Conservation (phyloP, 2,329 filamentous ascomycete species). For the Cladosporium colombiae region DNA sequence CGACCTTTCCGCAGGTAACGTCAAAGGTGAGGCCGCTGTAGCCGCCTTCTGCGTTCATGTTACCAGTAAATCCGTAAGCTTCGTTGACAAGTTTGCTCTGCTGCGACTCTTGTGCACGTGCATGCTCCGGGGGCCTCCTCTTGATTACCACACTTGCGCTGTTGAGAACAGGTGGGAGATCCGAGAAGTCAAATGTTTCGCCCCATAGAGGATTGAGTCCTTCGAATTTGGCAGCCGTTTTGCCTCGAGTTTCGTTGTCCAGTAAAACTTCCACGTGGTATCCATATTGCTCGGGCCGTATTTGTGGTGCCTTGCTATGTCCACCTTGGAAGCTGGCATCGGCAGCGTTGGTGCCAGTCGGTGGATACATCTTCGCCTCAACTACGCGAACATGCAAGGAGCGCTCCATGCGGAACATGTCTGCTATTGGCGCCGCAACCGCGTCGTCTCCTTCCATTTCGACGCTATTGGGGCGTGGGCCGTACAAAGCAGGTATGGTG, state of each 20-base stretch:
- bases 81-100: constrained; percentile 45
- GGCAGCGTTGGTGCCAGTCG: constrained; percentile 26
- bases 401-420: constrained; percentile 67
- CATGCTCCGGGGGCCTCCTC: constrained; percentile 48
- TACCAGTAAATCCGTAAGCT: constrained; percentile 35
- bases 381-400: constrained; percentile 61
- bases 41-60: constrained; percentile 41
- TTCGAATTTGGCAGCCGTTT: constrained; percentile 70
- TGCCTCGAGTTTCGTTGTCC: constrained; percentile 75
- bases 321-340: constrained; percentile 30
- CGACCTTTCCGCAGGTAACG: constrained; percentile 68
- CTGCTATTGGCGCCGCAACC: constrained; percentile 36
- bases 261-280: constrained; percentile 79
- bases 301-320: constrained; percentile 21
- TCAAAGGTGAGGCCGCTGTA: constrained; percentile 51
- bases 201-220: constrained; percentile 79
- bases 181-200: constrained; percentile 75
- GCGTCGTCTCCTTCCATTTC: constrained; percentile 25
- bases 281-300: constrained; percentile 53
- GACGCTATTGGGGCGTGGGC: constrained; percentile 42
- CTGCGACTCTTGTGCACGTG: constrained; percentile 35
- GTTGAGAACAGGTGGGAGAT: constrained; percentile 69
- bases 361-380: constrained; percentile 58
- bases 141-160: constrained; percentile 73
- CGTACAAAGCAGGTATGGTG: constrained; percentile 88